Percentiles rank a stretch among this genome's conserved stretches.
These are phyloP conservation scores for Lipomyces sp. DNA, from an alignment of 805 yeast species.

Conservation along the genomic window DNA sequence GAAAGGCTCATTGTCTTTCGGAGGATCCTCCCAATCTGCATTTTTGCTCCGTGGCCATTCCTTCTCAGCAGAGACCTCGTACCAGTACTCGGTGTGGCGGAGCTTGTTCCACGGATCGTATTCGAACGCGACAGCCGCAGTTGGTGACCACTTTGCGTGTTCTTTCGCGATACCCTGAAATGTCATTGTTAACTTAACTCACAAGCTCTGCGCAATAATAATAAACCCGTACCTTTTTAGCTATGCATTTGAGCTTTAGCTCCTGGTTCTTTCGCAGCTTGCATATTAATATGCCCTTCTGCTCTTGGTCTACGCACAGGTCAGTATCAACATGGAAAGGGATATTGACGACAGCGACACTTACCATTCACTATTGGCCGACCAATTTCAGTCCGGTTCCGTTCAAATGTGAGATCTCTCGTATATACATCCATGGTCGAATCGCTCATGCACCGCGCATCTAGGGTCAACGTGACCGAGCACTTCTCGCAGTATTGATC, in stretches of 20 bases:
- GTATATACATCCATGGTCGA: constrained; percentile 88
- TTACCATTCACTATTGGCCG: constrained; percentile 66
- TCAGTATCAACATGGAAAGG: neutral
- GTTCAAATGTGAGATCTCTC: constrained; percentile 58
- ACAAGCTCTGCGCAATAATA: too few relatives aligned
- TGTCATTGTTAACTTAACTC: constrained; percentile 48
- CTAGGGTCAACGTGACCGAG: constrained; percentile 78
- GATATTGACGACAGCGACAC: neutral
- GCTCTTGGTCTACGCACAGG: constrained; percentile 51
- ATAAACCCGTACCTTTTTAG: constrained; percentile 96
- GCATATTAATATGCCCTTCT: constrained; percentile 85
- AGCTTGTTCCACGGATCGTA: constrained; percentile 99
- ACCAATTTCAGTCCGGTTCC: constrained; percentile 51
- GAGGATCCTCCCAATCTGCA: constrained; percentile 85
- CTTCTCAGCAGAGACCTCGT: constrained; percentile 76
- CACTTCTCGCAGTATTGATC: constrained; percentile 96
- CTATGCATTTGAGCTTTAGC: constrained; percentile 81
- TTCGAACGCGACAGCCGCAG: constrained; percentile 92
- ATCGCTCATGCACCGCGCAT: constrained; percentile 87
- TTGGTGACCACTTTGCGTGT: constrained; percentile 98
- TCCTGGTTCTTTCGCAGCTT: constrained; percentile 92
- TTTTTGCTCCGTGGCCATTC: constrained; percentile 94
- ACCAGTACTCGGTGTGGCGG: constrained; percentile 95
- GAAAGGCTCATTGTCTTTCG: constrained; percentile 61
- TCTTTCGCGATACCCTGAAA: constrained; percentile 46